Evolutionary conservation across 129 eudicot genomes (phyloP).

Genomic region (Dittrichia graveolens): DNA sequence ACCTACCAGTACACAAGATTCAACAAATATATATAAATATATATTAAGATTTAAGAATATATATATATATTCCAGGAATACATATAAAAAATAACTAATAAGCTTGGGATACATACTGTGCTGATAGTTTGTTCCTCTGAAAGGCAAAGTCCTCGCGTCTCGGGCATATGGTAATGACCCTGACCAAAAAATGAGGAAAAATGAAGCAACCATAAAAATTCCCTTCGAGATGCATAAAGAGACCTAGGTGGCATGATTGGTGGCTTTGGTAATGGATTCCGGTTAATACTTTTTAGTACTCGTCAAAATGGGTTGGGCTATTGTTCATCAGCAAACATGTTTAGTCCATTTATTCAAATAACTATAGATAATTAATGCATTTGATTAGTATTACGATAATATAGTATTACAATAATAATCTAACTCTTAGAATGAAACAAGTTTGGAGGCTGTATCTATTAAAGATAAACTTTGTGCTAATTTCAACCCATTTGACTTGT

Average conservation of each 20-base stretch:
- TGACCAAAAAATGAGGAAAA: slow-evolving; percentile 22
- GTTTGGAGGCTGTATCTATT: background rate
- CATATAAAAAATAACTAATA: background rate
- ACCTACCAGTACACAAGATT: slow-evolving; percentile 34
- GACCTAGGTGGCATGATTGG: slow-evolving; percentile 8
- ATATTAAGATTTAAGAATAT: too few species aligned
- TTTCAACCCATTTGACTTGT: too few species aligned
- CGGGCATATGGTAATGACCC: slow-evolving; percentile 91
- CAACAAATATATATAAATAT: background rate
- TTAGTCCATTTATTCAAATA: too few species aligned
- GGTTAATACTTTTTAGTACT: too few species aligned
- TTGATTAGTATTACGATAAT: too few species aligned
- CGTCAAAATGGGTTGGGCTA: too few species aligned
- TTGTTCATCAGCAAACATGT: too few species aligned
- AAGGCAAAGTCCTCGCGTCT: slow-evolving; percentile 82
- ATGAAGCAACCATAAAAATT: background rate
- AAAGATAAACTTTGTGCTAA: background rate
- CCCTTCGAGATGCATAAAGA: slow-evolving; percentile 1
- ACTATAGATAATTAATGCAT: too few species aligned
- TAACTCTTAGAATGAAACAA: background rate
- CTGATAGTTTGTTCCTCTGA: slow-evolving; percentile 88
- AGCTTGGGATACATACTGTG: slow-evolving; percentile 54
- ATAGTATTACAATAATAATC: background rate
- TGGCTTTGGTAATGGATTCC: background rate
- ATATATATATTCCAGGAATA: background rate